Evolutionary conservation across 2,329 filamentous ascomycete species (phyloP), one percentile per base, ranked within the genome.

Genomic region (Mariannaea sp.): DNA sequence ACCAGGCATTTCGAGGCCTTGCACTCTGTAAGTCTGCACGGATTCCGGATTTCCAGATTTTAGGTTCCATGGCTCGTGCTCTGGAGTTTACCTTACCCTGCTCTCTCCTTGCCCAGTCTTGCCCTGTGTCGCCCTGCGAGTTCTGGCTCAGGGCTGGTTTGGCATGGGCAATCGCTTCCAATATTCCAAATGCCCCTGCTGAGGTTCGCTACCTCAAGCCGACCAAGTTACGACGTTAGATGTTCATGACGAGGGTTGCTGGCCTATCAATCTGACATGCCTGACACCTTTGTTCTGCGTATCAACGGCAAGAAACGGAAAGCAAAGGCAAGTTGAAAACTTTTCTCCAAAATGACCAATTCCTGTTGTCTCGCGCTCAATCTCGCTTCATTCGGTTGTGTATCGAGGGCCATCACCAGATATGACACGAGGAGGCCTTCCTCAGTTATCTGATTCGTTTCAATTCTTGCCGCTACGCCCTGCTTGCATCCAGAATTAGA

Each of bases 221-320:
- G 8, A 8, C 22, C 22, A 24, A 8, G 22, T 24, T 24, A 24
- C 16, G n/a, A 35, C 26, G 35, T 33, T 32, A 30, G 19, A 22
- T 17, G 40, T 27, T 7, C 20, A 27, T 14, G 3, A 29, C 32
- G 24, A 52, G 30, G 36, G 33, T 46, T 27, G 43, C 19, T 27
- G n/a, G 16, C 45, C 45, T 40, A 44, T 40, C 51, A 49, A 35
- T 24, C 20, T 43, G 14, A 24, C 51, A 49, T 38, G 27, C n/a
- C 27, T 35, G 27, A 17, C 35, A 40, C 40, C 50, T 27, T n/a
- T 40, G 38, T 22, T 45, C 44, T 26, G 47, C 35, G 40, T 49
- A 57, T 53, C 32, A 9, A 51, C 61, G 61, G 61, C 58, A 61
- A 58, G 40, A 32, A 50, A 49, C 61, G 61, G 61, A 58, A 65